These are phyloP conservation scores for Rhizopus sp. DNA, from an alignment of 371 early-diverging fungal species.

Conservation along the genomic window DNA sequence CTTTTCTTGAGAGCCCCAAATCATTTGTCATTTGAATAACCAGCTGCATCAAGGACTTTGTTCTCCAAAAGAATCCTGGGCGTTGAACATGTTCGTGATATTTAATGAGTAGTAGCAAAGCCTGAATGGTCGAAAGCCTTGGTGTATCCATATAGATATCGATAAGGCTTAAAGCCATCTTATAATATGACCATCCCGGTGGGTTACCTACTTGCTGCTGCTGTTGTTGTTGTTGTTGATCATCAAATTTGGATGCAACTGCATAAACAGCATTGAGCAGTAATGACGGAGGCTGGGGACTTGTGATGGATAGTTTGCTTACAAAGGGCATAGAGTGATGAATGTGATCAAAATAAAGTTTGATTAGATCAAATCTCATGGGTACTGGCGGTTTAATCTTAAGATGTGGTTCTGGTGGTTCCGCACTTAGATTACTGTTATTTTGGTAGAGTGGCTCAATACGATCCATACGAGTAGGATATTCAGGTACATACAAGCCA, in stretches of 20 bases:
- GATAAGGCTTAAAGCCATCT: conserved; percentile 31
- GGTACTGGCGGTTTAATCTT: conserved; percentile 8
- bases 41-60: conserved; percentile 37
- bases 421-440: conserved; percentile 4
- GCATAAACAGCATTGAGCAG: conserved; percentile 61
- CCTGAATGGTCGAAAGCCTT: conserved; percentile 47
- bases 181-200: conserved; percentile 48
- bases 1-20: conserved; percentile 27
- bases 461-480: conserved; percentile 20
- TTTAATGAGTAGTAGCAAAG: conserved; percentile 46
- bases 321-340: conserved; percentile 64
- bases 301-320: conserved; percentile 43
- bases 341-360: conserved; percentile 51
- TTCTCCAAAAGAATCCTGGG: conserved; percentile 50
- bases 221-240: background rate
- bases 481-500: conserved; percentile 21
- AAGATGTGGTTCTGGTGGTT: conserved; percentile 11
- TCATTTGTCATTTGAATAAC: conserved; percentile 43
- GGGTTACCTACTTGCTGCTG: conserved; percentile 26
- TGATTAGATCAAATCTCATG: conserved; percentile 23
- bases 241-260: conserved; percentile 37
- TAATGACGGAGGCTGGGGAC: conserved; percentile 48
- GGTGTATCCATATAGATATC: conserved; percentile 46
- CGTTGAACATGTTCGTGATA: conserved; percentile 48
- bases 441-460: conserved; percentile 13